Evolutionary conservation across 1,284 basidiomycete species (phyloP).

Genomic region (Fomitopsis pinicola): DNA sequence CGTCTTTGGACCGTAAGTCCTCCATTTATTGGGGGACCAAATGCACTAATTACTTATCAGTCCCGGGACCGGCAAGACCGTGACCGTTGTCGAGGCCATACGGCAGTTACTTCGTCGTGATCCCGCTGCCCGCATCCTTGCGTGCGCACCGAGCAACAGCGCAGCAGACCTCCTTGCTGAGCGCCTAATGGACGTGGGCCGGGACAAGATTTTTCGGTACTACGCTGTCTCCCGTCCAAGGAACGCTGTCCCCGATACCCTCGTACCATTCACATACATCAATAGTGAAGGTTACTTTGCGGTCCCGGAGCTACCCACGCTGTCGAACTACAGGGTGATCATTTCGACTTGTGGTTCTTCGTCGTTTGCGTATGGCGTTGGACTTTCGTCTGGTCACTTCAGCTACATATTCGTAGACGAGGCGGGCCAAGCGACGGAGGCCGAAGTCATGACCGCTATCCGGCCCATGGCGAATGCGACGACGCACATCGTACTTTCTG

Average conservation of each 20-base stretch:
- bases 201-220: constrained; percentile 50
- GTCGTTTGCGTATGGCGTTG: constrained; percentile 49
- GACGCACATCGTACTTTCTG: constrained; percentile 48
- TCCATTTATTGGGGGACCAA: not conserved
- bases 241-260: constrained; percentile 37
- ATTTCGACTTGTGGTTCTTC: constrained; percentile 62
- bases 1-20: constrained; percentile 62
- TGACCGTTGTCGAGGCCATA: constrained; percentile 64
- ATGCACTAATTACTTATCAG: constrained; percentile 26
- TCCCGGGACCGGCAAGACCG: constrained; percentile 67
- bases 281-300: constrained; percentile 40
- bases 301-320: constrained; percentile 34
- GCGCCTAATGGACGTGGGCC: constrained; percentile 38
- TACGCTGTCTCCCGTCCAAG: constrained; percentile 57
- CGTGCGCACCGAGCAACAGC: constrained; percentile 62
- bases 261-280: constrained; percentile 39
- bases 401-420: constrained; percentile 65
- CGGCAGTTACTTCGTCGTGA: constrained; percentile 45
- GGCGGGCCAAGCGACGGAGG: constrained; percentile 59
- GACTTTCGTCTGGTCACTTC: constrained; percentile 54
- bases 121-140: constrained; percentile 46
- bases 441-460: constrained; percentile 51
- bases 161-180: constrained; percentile 59
- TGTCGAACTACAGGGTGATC: constrained; percentile 49
- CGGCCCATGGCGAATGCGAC: constrained; percentile 38